Conservation (phyloP, 148 eudicot genomes). For the Oxyria digyna region DNA sequence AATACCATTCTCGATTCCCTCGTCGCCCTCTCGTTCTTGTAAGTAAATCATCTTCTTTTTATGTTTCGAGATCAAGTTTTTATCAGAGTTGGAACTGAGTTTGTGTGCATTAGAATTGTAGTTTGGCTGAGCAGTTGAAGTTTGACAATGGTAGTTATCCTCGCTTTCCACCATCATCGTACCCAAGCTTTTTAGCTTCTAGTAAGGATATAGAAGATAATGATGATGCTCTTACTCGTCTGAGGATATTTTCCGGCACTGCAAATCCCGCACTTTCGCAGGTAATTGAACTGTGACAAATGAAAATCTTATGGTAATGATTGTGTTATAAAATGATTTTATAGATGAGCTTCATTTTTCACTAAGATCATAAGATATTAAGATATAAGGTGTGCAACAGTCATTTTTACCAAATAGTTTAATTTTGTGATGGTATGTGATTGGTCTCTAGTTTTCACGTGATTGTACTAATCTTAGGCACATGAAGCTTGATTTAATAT, state of each 20-base stretch:
- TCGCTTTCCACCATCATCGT: constrained; percentile 14
- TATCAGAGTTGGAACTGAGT: neutral
- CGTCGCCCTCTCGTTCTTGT: neutral
- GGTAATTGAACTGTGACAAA: constrained; percentile 19
- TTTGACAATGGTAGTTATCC: constrained; percentile 50
- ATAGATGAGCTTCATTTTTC: too few species aligned
- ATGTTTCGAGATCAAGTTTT: neutral
- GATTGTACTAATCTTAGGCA: neutral
- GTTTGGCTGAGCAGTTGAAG: constrained; percentile 46
- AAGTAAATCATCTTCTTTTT: neutral
- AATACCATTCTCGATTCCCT: neutral
- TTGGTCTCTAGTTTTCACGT: neutral
- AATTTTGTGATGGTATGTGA: neutral
- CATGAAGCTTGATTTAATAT: constrained; percentile 1
- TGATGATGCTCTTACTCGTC: constrained; percentile 31
- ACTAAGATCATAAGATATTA: too few species aligned
- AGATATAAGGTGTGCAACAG: too few species aligned
- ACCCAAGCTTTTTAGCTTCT: constrained; percentile 37
- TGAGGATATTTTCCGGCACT: constrained; percentile 88
- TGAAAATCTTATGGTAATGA: neutral
- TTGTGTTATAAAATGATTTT: neutral
- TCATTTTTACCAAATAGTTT: too few species aligned
- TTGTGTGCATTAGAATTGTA: constrained; percentile 36
- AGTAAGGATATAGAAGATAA: constrained; percentile 17
- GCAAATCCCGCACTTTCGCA: constrained; percentile 84